Evolutionary conservation across 306 rosid genomes (phyloP).

Genomic region (Citrullus colocynthis): DNA sequence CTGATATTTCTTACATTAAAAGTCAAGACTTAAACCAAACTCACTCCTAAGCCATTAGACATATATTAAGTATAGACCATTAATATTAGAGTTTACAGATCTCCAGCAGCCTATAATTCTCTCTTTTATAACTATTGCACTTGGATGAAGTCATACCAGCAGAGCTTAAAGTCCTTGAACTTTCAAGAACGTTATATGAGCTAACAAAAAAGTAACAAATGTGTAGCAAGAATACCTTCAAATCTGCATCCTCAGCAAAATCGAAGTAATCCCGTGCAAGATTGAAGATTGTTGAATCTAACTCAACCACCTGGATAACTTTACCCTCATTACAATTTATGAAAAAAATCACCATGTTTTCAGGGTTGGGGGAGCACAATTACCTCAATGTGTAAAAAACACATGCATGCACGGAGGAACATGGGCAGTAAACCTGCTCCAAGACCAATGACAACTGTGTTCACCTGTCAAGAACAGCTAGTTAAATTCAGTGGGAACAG

Average conservation of each 20-base stretch:
- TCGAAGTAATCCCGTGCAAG: conserved; percentile 65
- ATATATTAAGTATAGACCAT: background rate
- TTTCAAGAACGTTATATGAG: background rate
- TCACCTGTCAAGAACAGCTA: conserved; percentile 47
- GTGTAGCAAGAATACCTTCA: conserved; percentile 39
- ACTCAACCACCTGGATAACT: conserved; percentile 65
- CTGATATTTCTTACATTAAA: background rate
- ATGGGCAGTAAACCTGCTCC: conserved; percentile 97
- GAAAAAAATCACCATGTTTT: background rate
- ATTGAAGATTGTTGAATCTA: conserved; percentile 53
- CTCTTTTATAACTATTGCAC: background rate
- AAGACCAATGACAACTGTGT: conserved; percentile 71
- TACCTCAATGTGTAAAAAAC: conserved; percentile 74
- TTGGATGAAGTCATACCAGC: background rate
- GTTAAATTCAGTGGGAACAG: conserved; percentile 10
- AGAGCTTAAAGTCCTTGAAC: background rate
- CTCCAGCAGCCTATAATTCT: background rate
- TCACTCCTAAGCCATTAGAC: background rate
- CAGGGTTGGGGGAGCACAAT: background rate
- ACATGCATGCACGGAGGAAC: conserved; percentile 77
- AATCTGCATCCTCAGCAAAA: conserved; percentile 52
- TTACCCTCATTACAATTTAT: background rate
- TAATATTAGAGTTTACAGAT: background rate
- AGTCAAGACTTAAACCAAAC: background rate
- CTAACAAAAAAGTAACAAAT: background rate